Evolutionary conservation across 352 stramenopile genomes (phyloP).

Genomic region (Synura sp.): DNA sequence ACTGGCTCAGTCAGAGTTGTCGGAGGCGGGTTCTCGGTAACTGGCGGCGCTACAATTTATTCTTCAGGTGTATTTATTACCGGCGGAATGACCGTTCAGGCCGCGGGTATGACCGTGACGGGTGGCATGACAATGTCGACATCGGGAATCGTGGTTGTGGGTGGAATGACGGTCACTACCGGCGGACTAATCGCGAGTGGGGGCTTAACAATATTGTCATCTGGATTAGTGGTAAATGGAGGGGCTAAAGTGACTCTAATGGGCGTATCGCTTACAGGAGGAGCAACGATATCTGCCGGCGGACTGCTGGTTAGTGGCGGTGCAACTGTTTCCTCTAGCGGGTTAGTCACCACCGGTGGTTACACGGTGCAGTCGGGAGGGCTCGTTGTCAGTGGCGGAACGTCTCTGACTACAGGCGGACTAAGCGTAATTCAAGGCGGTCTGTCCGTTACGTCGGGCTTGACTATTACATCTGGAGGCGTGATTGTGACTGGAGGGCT

Average conservation of each 20-base stretch:
- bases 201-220: not conserved
- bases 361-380: not conserved
- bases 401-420: too few species aligned
- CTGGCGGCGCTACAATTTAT: not conserved
- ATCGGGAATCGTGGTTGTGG: not conserved
- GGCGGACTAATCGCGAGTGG: not conserved
- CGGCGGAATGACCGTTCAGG: not conserved
- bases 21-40: slow-evolving; percentile 1
- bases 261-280: not conserved
- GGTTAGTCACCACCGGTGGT: not conserved
- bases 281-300: not conserved
- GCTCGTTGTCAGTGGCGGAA: not conserved
- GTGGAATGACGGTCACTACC: not conserved
- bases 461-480: not conserved
- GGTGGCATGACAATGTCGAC: not conserved
- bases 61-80: not conserved
- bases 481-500: not conserved
- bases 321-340: not conserved
- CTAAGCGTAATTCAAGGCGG: not conserved
- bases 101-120: not conserved
- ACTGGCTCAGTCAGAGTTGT: not conserved
- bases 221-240: not conserved
- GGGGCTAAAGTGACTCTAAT: not conserved
- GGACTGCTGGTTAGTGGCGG: slow-evolving; percentile 16
- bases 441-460: not conserved